Evolutionary conservation across 1,284 basidiomycete genomes (phyloP).

Genomic region (Leccinum fuscescens): DNA sequence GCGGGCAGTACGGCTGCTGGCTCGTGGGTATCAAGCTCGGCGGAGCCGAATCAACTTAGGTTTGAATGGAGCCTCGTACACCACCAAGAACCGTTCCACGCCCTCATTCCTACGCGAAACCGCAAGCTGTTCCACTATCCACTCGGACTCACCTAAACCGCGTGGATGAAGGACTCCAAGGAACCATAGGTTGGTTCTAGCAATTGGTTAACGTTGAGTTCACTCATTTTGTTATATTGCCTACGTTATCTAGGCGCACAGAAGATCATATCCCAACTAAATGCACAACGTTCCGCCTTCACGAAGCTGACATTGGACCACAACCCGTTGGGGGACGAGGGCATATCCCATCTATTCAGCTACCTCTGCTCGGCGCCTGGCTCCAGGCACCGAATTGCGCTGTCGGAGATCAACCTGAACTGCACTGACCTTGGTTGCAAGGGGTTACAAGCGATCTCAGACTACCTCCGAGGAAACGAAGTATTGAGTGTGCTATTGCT

Average conservation of each 20-base stretch:
- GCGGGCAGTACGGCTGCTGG: not conserved
- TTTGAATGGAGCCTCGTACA: constrained; percentile 16
- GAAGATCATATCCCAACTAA: constrained; percentile 46
- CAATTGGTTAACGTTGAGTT: not conserved
- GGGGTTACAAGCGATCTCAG: constrained; percentile 51
- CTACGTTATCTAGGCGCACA: constrained; percentile 37
- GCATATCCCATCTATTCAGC: constrained; percentile 53
- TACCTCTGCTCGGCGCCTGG: constrained; percentile 53
- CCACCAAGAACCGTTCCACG: not conserved
- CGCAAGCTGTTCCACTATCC: constrained; percentile 10
- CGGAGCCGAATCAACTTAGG: not conserved
- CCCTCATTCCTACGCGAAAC: not conserved
- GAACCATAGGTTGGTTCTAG: constrained; percentile 17
- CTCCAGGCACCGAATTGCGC: constrained; percentile 38
- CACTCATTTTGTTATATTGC: constrained; percentile 4
- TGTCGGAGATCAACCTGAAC: constrained; percentile 58
- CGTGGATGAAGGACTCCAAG: constrained; percentile 22
- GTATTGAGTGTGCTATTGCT: constrained; percentile 49
- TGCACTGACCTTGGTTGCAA: constrained; percentile 53
- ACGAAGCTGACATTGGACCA: constrained; percentile 55
- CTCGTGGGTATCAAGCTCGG: not conserved
- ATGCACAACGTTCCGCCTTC: constrained; percentile 39
- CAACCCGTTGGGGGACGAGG: constrained; percentile 58
- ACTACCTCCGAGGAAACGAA: constrained; percentile 50
- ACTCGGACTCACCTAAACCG: constrained; percentile 22